Conservation (phyloP, 352 stramenopile species). For the Phytopythium aichiense region DNA sequence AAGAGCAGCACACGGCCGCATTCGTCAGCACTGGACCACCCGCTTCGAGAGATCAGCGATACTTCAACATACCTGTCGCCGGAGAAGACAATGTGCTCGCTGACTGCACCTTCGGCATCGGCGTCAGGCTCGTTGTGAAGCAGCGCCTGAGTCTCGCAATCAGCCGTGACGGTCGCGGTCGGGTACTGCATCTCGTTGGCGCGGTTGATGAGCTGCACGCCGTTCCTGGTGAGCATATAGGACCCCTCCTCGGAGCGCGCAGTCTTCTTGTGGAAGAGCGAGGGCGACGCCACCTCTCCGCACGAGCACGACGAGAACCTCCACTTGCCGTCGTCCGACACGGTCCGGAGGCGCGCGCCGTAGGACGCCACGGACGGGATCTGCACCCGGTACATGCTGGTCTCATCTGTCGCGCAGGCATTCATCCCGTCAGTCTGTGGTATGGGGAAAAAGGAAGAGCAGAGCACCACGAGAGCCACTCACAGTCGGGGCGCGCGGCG, state of each 20-base stretch:
- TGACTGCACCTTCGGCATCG: constrained; percentile 35
- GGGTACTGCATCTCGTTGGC: constrained; percentile 1
- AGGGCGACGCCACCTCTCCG: constrained; percentile 18
- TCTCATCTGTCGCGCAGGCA: constrained; percentile 31
- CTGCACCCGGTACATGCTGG: constrained; percentile 57
- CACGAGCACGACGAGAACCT: constrained; percentile 31
- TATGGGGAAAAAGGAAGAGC: not conserved
- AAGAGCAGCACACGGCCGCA: not conserved
- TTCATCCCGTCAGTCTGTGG: not conserved
- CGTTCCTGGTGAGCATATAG: constrained; percentile 30
- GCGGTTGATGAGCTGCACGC: constrained; percentile 14
- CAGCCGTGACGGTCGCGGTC: constrained; percentile 7
- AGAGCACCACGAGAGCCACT: constrained; percentile 10
- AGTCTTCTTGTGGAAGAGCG: constrained; percentile 32
- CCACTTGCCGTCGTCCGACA: constrained; percentile 32
- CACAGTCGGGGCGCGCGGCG: constrained; percentile 48
- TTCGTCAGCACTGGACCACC: too few relatives aligned
- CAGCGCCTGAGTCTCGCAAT: constrained; percentile 21
- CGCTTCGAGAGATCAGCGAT: not conserved
- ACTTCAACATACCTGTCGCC: constrained; percentile 26
- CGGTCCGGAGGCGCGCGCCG: constrained; percentile 31
- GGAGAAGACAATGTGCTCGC: constrained; percentile 60
- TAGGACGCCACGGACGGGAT: constrained; percentile 51
- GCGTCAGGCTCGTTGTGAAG: constrained; percentile 17
- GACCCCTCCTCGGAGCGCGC: constrained; percentile 31